Conservation (phyloP, 345 rosid genomes). For the Salix caprea region DNA sequence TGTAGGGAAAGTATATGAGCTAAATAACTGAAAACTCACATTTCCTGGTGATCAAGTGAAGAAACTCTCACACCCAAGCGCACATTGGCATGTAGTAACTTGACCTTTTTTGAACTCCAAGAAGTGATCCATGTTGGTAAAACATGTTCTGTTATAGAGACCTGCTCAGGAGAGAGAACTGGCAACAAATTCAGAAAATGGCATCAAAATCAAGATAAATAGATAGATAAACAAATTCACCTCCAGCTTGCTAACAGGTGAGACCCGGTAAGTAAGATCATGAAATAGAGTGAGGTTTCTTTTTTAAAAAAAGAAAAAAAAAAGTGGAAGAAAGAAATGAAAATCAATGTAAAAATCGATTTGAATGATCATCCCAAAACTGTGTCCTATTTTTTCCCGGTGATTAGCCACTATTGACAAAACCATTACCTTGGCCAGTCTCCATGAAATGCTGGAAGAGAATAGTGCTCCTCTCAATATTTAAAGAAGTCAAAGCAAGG, state of each 20-base stretch:
- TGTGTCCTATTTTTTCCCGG: too few relatives aligned
- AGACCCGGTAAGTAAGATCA: not conserved
- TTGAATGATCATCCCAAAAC: too few relatives aligned
- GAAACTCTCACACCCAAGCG: slow-evolving; percentile 68
- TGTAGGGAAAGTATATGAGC: not conserved
- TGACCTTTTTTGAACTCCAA: slow-evolving; percentile 32
- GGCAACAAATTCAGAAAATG: slow-evolving; percentile 39
- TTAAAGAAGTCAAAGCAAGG: slow-evolving; percentile 73
- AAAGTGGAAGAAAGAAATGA: not conserved
- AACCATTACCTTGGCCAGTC: slow-evolving; percentile 62
- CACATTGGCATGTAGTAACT: slow-evolving; percentile 39
- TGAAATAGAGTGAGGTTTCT: not conserved
- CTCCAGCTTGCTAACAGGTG: not conserved
- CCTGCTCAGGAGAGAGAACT: slow-evolving; percentile 77
- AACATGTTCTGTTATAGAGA: slow-evolving; percentile 64
- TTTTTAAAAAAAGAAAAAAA: not conserved
- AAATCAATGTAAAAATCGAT: not conserved
- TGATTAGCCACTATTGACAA: not conserved
- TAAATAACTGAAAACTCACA: slow-evolving; percentile 44
- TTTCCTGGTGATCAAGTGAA: slow-evolving; percentile 52
- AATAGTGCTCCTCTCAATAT: slow-evolving; percentile 69
- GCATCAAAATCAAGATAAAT: slow-evolving; percentile 14
- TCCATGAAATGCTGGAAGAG: slow-evolving; percentile 61
- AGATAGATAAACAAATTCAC: not conserved
- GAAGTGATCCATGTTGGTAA: slow-evolving; percentile 55